Conservation (phyloP, 371 early-diverging fungal species). For the Zychaea mexicana region DNA sequence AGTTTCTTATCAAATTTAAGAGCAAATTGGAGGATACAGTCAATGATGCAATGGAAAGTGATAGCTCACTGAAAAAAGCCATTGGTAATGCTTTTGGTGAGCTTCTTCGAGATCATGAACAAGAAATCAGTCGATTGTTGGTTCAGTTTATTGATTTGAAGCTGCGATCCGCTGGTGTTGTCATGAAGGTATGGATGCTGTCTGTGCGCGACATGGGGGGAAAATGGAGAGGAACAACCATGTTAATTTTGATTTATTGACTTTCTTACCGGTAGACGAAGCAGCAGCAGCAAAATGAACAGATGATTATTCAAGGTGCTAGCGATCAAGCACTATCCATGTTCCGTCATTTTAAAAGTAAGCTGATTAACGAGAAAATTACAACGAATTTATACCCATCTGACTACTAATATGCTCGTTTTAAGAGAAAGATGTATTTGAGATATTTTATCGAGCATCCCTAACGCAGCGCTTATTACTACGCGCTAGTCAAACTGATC, state of each 20-base stretch:
- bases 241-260: not conserved
- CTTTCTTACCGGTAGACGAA: not conserved
- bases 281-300: not conserved
- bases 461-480: not conserved
- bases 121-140: not conserved
- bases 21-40: not conserved
- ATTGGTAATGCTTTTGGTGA: not conserved
- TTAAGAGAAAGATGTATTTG: not conserved
- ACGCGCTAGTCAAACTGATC: not conserved
- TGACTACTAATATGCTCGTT: not conserved
- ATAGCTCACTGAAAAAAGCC: not conserved
- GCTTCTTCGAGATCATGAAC: not conserved
- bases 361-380: not conserved
- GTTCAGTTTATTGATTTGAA: not conserved
- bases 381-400: no score
- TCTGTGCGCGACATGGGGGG: not conserved
- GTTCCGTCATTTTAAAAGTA: not conserved
- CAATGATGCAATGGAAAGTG: not conserved
- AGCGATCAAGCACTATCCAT: not conserved
- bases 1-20: not conserved
- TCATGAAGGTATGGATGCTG: no score
- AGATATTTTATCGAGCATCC: not conserved
- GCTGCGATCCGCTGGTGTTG: not conserved
- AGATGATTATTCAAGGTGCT: not conserved
- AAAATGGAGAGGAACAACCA: no score